Evolutionary conservation across 495 filamentous ascomycete species (phyloP).

Genomic region (Neurospora sp.): DNA sequence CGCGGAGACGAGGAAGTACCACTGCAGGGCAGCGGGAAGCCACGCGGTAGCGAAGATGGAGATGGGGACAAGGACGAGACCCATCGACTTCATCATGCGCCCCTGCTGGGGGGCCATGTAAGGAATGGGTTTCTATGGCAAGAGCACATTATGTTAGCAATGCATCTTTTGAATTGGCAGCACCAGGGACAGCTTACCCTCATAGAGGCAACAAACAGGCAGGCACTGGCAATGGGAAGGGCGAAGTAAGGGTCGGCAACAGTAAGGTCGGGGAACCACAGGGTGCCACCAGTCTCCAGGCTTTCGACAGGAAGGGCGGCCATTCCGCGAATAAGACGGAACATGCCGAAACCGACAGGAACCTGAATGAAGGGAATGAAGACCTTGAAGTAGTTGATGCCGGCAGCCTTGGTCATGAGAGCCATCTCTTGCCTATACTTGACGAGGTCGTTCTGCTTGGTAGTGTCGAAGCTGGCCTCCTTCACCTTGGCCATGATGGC

Average conservation of each 20-base stretch:
- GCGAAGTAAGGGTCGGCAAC: slow-evolving; percentile 64
- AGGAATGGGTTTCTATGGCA: slow-evolving; percentile 20
- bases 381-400: slow-evolving; percentile 41
- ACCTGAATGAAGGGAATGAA: slow-evolving; percentile 55
- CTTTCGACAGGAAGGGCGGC: slow-evolving; percentile 67
- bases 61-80: slow-evolving; percentile 49
- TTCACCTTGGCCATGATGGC: slow-evolving; percentile 38
- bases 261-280: slow-evolving; percentile 77
- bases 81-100: slow-evolving; percentile 40
- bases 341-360: slow-evolving; percentile 69
- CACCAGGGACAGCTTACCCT: slow-evolving; percentile 37
- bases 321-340: slow-evolving; percentile 69
- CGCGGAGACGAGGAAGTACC: slow-evolving; percentile 57
- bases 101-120: slow-evolving; percentile 26
- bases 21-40: slow-evolving; percentile 59
- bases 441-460: slow-evolving; percentile 36
- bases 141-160: background rate
- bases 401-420: slow-evolving; percentile 39
- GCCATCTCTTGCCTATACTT: slow-evolving; percentile 35
- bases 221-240: slow-evolving; percentile 49
- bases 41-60: slow-evolving; percentile 51
- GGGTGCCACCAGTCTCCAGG: slow-evolving; percentile 53
- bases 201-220: slow-evolving; percentile 42
- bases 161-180: background rate
- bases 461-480: slow-evolving; percentile 28